These are phyloP conservation scores for Garcia nutans DNA, from an alignment of 345 rosid genomes.

Conservation along the genomic window DNA sequence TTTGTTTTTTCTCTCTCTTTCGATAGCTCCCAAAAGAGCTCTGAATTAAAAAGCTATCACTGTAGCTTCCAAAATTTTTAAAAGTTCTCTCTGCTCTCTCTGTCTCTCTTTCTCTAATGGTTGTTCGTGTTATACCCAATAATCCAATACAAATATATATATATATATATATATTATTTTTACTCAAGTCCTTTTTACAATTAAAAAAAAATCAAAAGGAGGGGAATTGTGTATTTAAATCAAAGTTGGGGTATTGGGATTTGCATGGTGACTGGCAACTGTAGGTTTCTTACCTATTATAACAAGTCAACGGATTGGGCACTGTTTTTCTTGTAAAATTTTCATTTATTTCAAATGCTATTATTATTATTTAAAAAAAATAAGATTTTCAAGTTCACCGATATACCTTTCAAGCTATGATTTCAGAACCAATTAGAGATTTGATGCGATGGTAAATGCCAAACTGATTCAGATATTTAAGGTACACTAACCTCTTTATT, in stretches of 20 bases:
- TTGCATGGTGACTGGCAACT: conserved; percentile 29
- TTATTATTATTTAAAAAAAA: no score
- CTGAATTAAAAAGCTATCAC: conserved; percentile 17
- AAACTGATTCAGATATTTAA: no score
- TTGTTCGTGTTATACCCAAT: neutral
- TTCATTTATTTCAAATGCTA: no score
- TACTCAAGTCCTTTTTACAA: no score
- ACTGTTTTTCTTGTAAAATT: neutral
- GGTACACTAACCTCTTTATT: no score
- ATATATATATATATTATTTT: no score
- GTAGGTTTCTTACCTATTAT: conserved; percentile 31
- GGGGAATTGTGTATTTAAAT: neutral
- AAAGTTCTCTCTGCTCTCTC: neutral
- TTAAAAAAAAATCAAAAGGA: no score
- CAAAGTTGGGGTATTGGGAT: conserved; percentile 10
- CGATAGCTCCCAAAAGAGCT: conserved; percentile 18
- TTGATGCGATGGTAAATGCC: no score
- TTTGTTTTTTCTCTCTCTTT: neutral
- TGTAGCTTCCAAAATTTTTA: conserved; percentile 12
- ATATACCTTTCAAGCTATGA: no score
- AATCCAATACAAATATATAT: neutral
- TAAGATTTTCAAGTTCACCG: no score
- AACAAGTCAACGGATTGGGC: conserved; percentile 35
- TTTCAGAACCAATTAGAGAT: no score
- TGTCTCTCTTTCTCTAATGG: neutral